phyloP scores from a whole-genome alignment of 495 filamentous ascomycete species.

The Viridothelium virens region DNA sequence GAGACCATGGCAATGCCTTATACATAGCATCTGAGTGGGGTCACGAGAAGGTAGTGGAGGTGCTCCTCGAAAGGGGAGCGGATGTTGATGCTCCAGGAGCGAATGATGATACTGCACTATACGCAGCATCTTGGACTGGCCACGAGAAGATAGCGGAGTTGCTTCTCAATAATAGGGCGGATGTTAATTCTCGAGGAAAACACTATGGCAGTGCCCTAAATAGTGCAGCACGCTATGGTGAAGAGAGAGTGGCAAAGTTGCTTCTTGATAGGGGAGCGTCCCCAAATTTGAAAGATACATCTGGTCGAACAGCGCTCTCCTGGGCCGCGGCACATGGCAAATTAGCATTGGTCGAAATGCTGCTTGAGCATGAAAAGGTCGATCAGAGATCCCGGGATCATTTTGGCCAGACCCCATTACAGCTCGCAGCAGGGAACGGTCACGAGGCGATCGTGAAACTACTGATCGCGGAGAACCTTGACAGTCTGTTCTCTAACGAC shows the following conservation, averaged over 20 bases:
- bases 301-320: background rate
- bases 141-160: constrained; percentile 8
- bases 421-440: background rate
- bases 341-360: background rate
- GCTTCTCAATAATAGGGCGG: constrained; percentile 15
- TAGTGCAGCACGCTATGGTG: background rate
- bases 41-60: constrained; percentile 17
- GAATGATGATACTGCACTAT: constrained; percentile 11
- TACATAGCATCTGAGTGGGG: constrained; percentile 16
- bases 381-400: background rate
- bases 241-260: background rate
- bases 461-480: background rate
- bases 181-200: constrained; percentile 15
- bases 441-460: background rate
- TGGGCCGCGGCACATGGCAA: background rate
- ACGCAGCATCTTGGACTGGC: constrained; percentile 11
- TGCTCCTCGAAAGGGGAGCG: constrained; percentile 20
- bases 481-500: background rate
- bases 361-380: background rate
- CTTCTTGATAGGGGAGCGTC: constrained; percentile 13
- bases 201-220: constrained; percentile 11
- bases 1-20: constrained; percentile 12
- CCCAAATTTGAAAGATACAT: background rate
- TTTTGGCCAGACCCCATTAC: background rate
- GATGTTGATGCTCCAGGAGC: constrained; percentile 15